phyloP scores from a whole-genome alignment of 345 rosid genomes.

The Arabis hirsuta region DNA sequence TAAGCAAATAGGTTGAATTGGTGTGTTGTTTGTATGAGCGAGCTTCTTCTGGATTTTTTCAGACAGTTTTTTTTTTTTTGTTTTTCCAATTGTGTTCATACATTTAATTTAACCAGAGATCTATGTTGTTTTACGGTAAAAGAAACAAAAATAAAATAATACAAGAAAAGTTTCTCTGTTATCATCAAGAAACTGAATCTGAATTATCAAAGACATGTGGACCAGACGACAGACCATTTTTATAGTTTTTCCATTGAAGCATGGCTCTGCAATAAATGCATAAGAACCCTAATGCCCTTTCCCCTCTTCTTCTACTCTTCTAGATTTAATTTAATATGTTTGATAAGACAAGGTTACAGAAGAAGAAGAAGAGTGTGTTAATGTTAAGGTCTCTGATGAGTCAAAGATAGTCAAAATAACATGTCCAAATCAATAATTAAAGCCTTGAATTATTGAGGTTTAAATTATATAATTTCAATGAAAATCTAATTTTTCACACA shows the following conservation, averaged over 20 bases:
- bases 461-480: neutral
- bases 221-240: conserved; percentile 26
- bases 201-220: conserved; percentile 37
- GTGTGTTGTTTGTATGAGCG: conserved; percentile 53
- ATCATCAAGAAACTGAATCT: conserved; percentile 32
- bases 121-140: conserved; percentile 3
- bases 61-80: neutral
- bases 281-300: conserved; percentile 11
- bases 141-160: neutral
- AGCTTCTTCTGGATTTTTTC: conserved; percentile 46
- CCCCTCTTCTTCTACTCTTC: no score
- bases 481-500: conserved; percentile 29
- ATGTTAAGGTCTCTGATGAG: conserved; percentile 27
- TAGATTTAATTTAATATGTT: neutral
- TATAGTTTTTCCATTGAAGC: conserved; percentile 24
- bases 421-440: conserved; percentile 30
- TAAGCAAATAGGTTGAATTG: conserved; percentile 44
- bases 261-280: conserved; percentile 34
- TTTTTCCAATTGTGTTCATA: conserved; percentile 34
- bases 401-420: conserved; percentile 30
- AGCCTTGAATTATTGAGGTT: conserved; percentile 18
- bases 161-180: conserved; percentile 10
- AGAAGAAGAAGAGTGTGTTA: neutral
- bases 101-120: conserved; percentile 28
- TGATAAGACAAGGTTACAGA: conserved; percentile 28